phyloP scores from a whole-genome alignment of 2,329 filamentous ascomycete genomes.

The Phyllachora maydis region DNA sequence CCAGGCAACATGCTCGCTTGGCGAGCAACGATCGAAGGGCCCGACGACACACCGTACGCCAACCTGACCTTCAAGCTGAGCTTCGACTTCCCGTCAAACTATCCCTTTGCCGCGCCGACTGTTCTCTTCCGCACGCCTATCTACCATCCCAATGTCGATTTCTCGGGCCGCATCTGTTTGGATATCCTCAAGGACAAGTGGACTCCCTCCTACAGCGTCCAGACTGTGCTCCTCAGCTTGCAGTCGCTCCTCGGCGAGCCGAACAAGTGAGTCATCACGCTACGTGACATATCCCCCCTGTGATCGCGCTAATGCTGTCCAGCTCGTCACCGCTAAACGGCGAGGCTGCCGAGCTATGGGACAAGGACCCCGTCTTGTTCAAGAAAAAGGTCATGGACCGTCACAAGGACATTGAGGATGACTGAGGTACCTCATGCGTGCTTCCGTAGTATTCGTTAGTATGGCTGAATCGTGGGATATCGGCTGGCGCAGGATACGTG shows the following conservation, averaged over 20 bases:
- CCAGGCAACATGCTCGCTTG: conserved; percentile 82
- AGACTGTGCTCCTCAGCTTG: conserved; percentile 78
- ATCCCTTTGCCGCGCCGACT: conserved; percentile 76
- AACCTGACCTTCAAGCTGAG: conserved; percentile 78
- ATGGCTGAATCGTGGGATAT: conserved; percentile 3
- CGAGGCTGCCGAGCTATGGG: conserved; percentile 91
- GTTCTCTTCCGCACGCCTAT: conserved; percentile 97
- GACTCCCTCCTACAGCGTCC: conserved; percentile 94
- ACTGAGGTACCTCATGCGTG: no score
- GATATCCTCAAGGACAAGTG: conserved; percentile 99
- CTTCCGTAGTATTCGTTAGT: no score
- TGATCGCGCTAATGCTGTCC: conserved; percentile 1
- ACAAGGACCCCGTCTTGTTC: conserved; percentile 71
- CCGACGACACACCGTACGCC: conserved; percentile 78
- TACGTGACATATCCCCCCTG: neutral
- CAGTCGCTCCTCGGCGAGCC: conserved; percentile 92
- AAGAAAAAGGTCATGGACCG: conserved; percentile 50
- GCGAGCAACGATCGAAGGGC: conserved; percentile 86
- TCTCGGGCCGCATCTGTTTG: conserved; percentile 87
- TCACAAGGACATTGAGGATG: conserved; percentile 44
- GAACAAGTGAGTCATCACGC: conserved; percentile 58
- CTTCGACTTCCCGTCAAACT: conserved; percentile 79
- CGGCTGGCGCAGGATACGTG: no score
- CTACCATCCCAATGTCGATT: conserved; percentile 97
- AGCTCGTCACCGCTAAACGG: conserved; percentile 90